Base-by-base conservation (phyloP, 306 rosid species). In the Cicer bijugum region DNA sequence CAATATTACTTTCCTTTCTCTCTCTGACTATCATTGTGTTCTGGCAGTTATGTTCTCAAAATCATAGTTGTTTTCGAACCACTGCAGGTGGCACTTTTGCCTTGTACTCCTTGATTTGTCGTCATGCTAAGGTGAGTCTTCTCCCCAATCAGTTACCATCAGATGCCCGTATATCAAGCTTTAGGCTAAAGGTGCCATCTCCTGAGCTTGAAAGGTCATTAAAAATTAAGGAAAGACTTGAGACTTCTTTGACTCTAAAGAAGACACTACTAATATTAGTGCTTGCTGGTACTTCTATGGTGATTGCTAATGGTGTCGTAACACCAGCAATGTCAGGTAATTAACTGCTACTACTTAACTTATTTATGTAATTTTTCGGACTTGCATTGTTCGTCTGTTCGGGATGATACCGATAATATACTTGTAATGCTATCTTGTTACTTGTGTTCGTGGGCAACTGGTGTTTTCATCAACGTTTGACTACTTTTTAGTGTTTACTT, bases 1-100 rank as follows among this genome's bases (percentile, higher is more conserved):
- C 37, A 56, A 1, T 51, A 17, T 48, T 67, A 35, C 7, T 12
- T 44, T 15, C 9, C 6, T 43, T 8, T 59, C 62, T 47, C 67
- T 44, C 33, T 33, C 44, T 45, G 55, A n/a, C 60, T 9, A 52
- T 68, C 51, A 12, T 44, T 52, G 55, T 72, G n/a, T 47, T 14
- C 62, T 38, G 43, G 8, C 9, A 47, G 43, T 57, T 23, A 35
- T 47, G 57, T 43, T 53, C 67, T 66, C 43, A 57, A 59, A 35
- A 23, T 51, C 56, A 40, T 71, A 28, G n/a, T 58, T 83, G 74
- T 67, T 60, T 51, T 47, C 20, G 50, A 77, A 77, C 71, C 84
- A 67, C 78, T 87, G 87, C 91, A 94, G 99, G 99, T 81, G 99
- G 99, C 79, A 95, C 99, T 72, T 95, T 95, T 91, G 99, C 99